Conservation (phyloP, 306 rosid species). For the Acacia crassicarpa region DNA sequence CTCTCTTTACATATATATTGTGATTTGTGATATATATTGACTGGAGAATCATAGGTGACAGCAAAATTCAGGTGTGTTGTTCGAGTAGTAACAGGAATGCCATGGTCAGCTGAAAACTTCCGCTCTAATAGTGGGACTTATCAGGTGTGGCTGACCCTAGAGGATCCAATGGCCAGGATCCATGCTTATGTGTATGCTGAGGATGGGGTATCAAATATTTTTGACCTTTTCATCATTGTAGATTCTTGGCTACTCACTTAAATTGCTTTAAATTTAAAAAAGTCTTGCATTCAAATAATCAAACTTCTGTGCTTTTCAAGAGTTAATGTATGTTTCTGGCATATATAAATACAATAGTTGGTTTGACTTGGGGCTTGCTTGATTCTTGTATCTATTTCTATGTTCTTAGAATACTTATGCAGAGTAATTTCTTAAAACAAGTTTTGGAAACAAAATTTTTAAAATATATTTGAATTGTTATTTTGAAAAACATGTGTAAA, state of each 20-base stretch:
- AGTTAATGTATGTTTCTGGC: background rate
- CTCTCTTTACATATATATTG: background rate
- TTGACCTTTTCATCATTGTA: background rate
- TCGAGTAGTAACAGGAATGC: constrained; percentile 35
- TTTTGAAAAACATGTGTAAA: too few relatives aligned
- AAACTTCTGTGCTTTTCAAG: background rate
- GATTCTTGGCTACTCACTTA: background rate
- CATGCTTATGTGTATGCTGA: constrained; percentile 54
- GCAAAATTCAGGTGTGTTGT: constrained; percentile 59
- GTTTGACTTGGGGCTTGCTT: background rate
- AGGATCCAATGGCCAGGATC: constrained; percentile 81
- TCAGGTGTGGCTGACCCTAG: constrained; percentile 58
- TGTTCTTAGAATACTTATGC: too few relatives aligned
- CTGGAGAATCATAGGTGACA: constrained; percentile 45
- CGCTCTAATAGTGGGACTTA: constrained; percentile 37
- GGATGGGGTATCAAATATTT: constrained; percentile 60
- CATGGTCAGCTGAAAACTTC: constrained; percentile 44
- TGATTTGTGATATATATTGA: background rate
- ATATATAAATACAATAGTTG: background rate
- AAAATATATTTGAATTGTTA: too few relatives aligned
- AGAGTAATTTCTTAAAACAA: too few relatives aligned
- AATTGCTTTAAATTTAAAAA: background rate
- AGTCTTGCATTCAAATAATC: background rate
- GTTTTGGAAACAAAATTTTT: too few relatives aligned
- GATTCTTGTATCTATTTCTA: too few relatives aligned